Evolutionary conservation across 163 green algal genomes (phyloP), one percentile per base, ranked within the genome.

Genomic region (Scenedesmus sp.): DNA sequence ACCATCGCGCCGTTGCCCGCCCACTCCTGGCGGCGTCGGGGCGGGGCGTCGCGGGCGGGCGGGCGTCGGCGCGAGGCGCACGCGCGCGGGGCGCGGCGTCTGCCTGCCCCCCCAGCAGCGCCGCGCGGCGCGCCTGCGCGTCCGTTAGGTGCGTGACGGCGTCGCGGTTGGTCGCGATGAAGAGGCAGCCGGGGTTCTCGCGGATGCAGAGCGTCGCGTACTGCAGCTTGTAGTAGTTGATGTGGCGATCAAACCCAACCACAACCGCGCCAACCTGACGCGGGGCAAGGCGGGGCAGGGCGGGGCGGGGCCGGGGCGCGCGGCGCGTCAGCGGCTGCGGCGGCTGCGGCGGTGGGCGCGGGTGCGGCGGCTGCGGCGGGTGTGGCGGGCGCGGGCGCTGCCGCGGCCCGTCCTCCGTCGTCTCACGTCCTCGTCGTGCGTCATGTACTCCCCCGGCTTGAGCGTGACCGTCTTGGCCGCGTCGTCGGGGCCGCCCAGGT

Each of bases 211-310:
- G 88, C 31, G 94, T 98, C 20, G 96, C 95, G 69, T 95, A 96
- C 88, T 99, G 96, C 76, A 99, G 97, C 88, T 99, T 99, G 93
- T 99, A 97, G 89, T 99, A 99, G 91, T 98, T 99, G 87, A 99
- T 90, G 89, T 98, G 84, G 47, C 96, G 87, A 90, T 99, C 96
- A 85, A 98, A 98, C 53, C 96, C 96, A 22, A 99, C 96, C 42
- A 99, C 88, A 31, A 99, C 96, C 0, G 96, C 96, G 31, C 89
- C 93, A 29, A 98, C 93, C 92, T 97, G 84, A 56, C 14, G 47
- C 47, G 15, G 14, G 47, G 47, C 47, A 56, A 56, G 47, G 14
- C 15, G 47, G 17, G 47, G n/a, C n/a, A n/a, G n/a, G n/a, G n/a
- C n/a, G n/a, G n/a, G n/a, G n/a, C n/a, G n/a, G n/a, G n/a, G n/a